Conservation (phyloP, 805 yeast species). For the Saccharomycopsis olivae region DNA sequence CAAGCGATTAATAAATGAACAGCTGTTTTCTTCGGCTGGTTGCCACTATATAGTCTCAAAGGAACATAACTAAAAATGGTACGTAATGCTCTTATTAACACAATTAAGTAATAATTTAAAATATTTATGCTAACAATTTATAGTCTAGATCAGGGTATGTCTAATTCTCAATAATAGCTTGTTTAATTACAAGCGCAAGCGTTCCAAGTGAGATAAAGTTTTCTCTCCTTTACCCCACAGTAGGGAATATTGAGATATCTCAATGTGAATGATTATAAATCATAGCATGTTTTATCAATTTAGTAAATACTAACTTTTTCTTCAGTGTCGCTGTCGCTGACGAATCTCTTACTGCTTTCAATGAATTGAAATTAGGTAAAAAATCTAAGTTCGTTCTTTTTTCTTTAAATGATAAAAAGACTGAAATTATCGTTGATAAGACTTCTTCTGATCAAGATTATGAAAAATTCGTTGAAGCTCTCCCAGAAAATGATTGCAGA, state of each 20-base stretch:
- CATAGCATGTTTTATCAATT: neutral
- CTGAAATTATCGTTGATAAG: conserved; percentile 83
- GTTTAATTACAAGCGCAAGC: neutral
- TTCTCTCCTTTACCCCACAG: no score
- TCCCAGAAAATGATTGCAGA: conserved; percentile 93
- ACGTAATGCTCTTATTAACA: no score
- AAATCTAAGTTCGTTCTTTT: conserved; percentile 76
- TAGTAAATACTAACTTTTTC: neutral
- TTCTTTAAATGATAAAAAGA: conserved; percentile 73
- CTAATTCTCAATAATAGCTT: neutral
- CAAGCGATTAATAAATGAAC: no score
- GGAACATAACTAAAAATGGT: no score
- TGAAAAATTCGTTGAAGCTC: conserved; percentile 75
- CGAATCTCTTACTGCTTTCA: conserved; percentile 88
- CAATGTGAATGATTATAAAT: no score
- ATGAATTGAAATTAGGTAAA: conserved; percentile 91
- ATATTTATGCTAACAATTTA: conserved; percentile 6
- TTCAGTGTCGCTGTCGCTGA: conserved; percentile 73
- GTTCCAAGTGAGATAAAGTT: no score
- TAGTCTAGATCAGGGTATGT: conserved; percentile 19
- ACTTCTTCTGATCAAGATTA: conserved; percentile 68
- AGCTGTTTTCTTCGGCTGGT: no score
- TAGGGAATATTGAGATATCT: no score
- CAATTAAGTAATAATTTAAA: no score
- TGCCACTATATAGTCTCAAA: no score